Base-by-base conservation (phyloP, 2,329 filamentous ascomycete genomes). In the Colletotrichum magnum region DNA sequence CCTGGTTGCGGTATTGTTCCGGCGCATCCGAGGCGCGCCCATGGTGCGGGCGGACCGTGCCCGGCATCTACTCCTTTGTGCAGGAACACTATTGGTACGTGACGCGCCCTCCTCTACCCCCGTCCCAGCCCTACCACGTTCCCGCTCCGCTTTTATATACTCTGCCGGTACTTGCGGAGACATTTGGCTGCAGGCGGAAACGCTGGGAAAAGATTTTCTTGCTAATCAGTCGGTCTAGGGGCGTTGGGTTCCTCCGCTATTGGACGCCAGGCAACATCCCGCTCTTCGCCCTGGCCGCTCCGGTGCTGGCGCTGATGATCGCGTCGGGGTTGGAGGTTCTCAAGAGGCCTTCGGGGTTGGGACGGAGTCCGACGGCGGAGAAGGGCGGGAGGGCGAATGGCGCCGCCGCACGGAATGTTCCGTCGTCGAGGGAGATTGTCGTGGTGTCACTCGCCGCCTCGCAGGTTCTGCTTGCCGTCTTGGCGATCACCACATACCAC, bases 31-130 rank as follows among this genome's bases (percentile, higher is more conserved):
- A 74, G 7, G 75, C 76, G 67, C 84, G 93, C 65, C 88, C 90
- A 4, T 99, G 96, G 96, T 99, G 96, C 78, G 77, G 80, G 21
- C 85, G 83, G 18, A 78, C 81, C n/a, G 72, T 95, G 13, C 96
- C 96, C 4, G 97, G 94, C 78, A 95, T 99, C 69, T 98, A 97
- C 80, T 87, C 90, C 0, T 98, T 93, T 84, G 95, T 98, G 2
- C 96, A 99, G 78, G 86, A 86, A 53, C 85, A 93, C 75, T 98
- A 99, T 80, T 99, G 96, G 95, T 97, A 86, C 79, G 89, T 80
- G 6, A 59, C 61, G 13, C 62, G 41, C 39, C 45, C 58, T 24
- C 21, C 21, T 2, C 21, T 4, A 24, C 21, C 21, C 74, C 52
- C 43, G 15, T 36, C 32, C 21, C 56, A 57, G 51, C 62, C 65